Evolutionary conservation across 257 asterid genomes (phyloP), one percentile per base, ranked within the genome.

Genomic region (Fraxinus cuspidata): DNA sequence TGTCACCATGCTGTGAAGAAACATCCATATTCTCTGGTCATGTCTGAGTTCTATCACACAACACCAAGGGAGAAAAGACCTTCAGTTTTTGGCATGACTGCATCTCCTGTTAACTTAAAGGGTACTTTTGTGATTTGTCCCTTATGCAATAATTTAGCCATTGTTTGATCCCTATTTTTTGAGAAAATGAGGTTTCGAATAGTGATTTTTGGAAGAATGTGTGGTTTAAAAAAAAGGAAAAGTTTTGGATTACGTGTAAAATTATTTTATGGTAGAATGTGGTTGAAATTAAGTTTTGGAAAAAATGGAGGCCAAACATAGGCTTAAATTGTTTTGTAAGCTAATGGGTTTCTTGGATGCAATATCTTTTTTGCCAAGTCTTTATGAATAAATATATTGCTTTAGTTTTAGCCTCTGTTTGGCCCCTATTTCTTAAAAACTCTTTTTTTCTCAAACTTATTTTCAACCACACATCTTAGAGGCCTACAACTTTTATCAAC

Each of bases 1-100:
- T 96, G 99, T 69, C 99, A 96, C 87, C 99, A 96, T 92, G 99
- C 99, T 78, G 99, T 96, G 83, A 96, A 96, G 93, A 96, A 96
- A 83, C 99, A 96, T 84, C 99, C 99, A 23, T 96, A 93, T 82
- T 96, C 99, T 74, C 83, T 96, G 78, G 99, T 96, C 81, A 96
- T 96, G 99, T 96, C 98, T 37, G 98, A 96, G 86, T 96, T 96
- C 87, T 96, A 96, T 85, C 98, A 96, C 85, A 91, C 95, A 37
- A 90, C 97, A 38, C 92, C 88, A 32, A 92, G 89, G 89, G 98
- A 87, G 84, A 93, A 90, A 88, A 88, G 99, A 80, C 99, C 99
- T 70, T 88, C 98, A 60, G 92, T 96, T 81, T 96, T 96, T 85
- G 98, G 99, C 85, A 96, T 96, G 99, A 96, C 99, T 49, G 99